phyloP scores from a whole-genome alignment of 768 basidiomycete genomes.

The Auricularia auricula-judae region DNA sequence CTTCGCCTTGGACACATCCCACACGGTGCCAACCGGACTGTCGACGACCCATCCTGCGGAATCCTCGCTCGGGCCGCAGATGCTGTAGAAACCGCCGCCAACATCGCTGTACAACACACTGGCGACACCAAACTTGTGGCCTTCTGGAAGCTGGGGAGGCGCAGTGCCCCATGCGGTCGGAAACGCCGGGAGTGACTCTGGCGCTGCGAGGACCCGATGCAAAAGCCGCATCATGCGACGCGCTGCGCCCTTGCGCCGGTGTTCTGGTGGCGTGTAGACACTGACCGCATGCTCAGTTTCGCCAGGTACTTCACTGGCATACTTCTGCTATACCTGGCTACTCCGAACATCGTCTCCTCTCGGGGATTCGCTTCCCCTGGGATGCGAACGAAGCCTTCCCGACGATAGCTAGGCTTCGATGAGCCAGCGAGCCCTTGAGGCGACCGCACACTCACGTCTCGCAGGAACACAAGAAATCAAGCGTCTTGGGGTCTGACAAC shows the following conservation, averaged over 20 bases:
- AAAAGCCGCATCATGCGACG: slow-evolving; percentile 54
- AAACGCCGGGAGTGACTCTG: slow-evolving; percentile 21
- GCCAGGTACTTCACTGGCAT: too few relatives aligned
- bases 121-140: slow-evolving; percentile 30
- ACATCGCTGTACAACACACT: slow-evolving; percentile 46
- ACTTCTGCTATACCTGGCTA: background rate
- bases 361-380: slow-evolving; percentile 7
- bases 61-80: slow-evolving; percentile 25
- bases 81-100: slow-evolving; percentile 33
- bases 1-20: slow-evolving; percentile 18
- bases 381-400: slow-evolving; percentile 20
- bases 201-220: slow-evolving; percentile 40
- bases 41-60: slow-evolving; percentile 34
- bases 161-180: slow-evolving; percentile 34
- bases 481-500: slow-evolving; percentile 34
- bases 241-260: slow-evolving; percentile 47
- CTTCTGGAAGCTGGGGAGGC: slow-evolving; percentile 21
- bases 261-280: slow-evolving; percentile 41
- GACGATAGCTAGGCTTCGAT: slow-evolving; percentile 22
- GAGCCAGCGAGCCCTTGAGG: background rate
- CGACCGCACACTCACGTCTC: slow-evolving; percentile 36
- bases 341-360: slow-evolving; percentile 12
- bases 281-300: slow-evolving; percentile 30
- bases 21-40: slow-evolving; percentile 28
- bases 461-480: slow-evolving; percentile 50